Evolutionary conservation across 192 early-diverging fungal genomes (phyloP).

Genomic region (Linnemannia exigua): DNA sequence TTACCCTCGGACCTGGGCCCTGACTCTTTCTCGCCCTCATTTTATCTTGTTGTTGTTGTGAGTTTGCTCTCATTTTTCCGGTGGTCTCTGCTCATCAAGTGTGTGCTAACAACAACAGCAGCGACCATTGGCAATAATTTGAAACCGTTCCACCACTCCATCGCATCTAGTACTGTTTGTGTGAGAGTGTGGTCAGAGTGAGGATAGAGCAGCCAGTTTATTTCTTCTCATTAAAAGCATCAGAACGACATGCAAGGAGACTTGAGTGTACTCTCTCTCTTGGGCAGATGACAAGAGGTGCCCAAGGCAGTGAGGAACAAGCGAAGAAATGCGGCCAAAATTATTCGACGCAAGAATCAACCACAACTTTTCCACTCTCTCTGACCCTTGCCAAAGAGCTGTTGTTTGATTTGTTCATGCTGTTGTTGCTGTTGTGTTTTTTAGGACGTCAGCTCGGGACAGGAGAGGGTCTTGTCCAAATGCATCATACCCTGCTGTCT

Average conservation of each 20-base stretch:
- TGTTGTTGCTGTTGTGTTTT: too few species aligned
- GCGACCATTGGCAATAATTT: neutral
- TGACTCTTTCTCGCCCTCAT: neutral
- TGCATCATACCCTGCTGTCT: too few species aligned
- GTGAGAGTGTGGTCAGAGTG: neutral
- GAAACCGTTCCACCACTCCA: neutral
- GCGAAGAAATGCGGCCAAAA: neutral
- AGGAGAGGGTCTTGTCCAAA: too few species aligned
- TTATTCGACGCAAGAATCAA: neutral
- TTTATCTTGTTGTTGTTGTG: neutral
- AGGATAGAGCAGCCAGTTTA: neutral
- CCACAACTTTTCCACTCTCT: too few species aligned
- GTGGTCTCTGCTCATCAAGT: neutral
- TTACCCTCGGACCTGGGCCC: constrained; percentile 1
- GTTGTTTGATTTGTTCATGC: too few species aligned
- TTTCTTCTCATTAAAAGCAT: neutral
- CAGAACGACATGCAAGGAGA: neutral
- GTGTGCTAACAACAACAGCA: neutral
- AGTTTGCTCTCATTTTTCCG: constrained; percentile 10
- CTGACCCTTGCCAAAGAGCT: too few species aligned
- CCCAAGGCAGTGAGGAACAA: neutral
- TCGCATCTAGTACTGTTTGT: neutral
- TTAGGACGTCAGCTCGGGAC: too few species aligned
- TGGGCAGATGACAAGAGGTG: too few species aligned
- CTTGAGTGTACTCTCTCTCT: neutral